A percentile compares a stretch with the other conserved stretches of the same genome.
phyloP scores from a whole-genome alignment of 768 basidiomycete genomes.

The Russula griseocarnosa region DNA sequence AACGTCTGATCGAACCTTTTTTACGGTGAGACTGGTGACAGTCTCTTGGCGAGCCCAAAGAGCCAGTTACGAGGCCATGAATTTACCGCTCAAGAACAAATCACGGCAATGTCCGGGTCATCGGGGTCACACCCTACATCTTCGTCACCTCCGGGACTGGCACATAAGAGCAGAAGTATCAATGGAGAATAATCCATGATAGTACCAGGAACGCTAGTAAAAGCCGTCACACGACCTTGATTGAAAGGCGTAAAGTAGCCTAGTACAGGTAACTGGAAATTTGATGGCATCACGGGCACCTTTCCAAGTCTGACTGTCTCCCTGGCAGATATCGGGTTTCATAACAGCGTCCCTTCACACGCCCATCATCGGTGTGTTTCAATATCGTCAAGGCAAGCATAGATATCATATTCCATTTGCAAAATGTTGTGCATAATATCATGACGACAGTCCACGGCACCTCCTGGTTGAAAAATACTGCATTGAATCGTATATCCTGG shows the following conservation, averaged over 20 bases:
- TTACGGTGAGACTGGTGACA: no score
- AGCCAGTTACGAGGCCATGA: no score
- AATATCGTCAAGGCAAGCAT: not conserved
- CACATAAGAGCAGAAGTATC: no score
- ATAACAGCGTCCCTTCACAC: not conserved
- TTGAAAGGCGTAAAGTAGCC: not conserved
- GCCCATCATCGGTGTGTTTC: not conserved
- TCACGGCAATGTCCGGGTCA: not conserved
- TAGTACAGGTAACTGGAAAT: not conserved
- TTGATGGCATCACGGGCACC: constrained; percentile 1
- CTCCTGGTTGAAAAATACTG: not conserved
- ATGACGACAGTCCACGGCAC: not conserved
- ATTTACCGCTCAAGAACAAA: not conserved
- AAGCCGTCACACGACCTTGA: not conserved
- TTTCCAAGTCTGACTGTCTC: not conserved
- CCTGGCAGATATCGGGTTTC: not conserved
- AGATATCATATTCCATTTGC: not conserved
- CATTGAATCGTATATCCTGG: not conserved
- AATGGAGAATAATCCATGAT: not conserved
- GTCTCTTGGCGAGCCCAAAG: no score
- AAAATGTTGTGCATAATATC: not conserved
- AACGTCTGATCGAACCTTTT: no score
- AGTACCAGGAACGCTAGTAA: not conserved
- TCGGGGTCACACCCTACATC: not conserved
- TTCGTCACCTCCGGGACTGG: not conserved